Evolutionary conservation across 2,329 filamentous ascomycete species (phyloP), one percentile per base, ranked within the genome.

Genomic region (Chaetomium olivaceum): DNA sequence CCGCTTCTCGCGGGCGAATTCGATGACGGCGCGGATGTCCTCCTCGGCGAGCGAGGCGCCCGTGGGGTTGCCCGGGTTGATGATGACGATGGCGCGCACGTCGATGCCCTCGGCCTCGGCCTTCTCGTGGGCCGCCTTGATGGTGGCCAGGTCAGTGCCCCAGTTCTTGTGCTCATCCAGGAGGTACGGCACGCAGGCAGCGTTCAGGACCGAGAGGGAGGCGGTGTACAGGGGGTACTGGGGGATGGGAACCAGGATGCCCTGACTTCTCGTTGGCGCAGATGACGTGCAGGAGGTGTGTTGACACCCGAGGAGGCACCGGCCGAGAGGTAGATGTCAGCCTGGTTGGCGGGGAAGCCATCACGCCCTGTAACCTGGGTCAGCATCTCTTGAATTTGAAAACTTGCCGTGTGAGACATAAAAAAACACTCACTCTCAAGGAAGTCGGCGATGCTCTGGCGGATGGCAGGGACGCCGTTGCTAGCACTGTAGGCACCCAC

Each of bases 151-250:
- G 75, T 96, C 90, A 57, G 94, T 98, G 68, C 91, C 91, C 95
- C 95, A 99, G 69, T 87, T 85, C 73, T 89, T 87, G 71, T 87
- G 81, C 81, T 99, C 95, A 72, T 98, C 91, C 58, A 99, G 88
- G 80, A 92, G 91, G 82, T 99, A 99, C 46, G 95, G 94, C 31
- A 99, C 95, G 75, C 90, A 91, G 64, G 86, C 87, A 61, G 94
- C 92, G 78, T 97, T 87, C 67, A 98, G 85, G 56, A 99, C 81
- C 61, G 93, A 83, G 68, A 99, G 86, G 0, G 93, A 95, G 29
- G 95, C 95, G 9, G 94, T 98, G 82, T 99, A 99, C 58, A 99
- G 89, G 27, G 95, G 95, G 79, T 99, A 99, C 80, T 99, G 95
- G 7, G 95, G 95, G 72, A 99, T 98, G 27, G 94, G 95, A 23